Evolutionary conservation across 352 stramenopile species (phyloP).

Genomic region (Chrysophaeum taylorii): DNA sequence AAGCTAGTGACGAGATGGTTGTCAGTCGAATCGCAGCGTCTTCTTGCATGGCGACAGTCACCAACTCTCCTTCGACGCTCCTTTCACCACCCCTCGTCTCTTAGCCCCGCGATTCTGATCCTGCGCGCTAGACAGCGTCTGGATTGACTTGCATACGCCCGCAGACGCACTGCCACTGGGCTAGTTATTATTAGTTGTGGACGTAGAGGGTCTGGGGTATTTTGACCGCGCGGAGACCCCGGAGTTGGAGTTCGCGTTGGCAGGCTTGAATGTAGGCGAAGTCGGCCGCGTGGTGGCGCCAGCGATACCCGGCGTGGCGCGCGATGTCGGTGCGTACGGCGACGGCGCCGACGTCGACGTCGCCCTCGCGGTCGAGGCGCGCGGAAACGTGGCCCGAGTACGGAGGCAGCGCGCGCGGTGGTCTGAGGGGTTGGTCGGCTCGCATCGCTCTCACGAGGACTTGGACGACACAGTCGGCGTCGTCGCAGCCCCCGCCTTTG

Average conservation of each 20-base stretch:
- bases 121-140: too few species aligned
- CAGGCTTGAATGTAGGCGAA: conserved; percentile 7
- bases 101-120: too few species aligned
- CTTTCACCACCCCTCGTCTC: too few species aligned
- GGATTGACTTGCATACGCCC: too few species aligned
- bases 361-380: not conserved
- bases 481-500: conserved; percentile 1
- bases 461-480: not conserved
- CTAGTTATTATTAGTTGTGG: conserved; percentile 11
- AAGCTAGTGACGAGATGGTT: too few species aligned
- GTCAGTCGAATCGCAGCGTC: too few species aligned
- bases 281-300: conserved; percentile 11
- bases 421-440: not conserved
- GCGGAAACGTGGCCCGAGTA: conserved; percentile 9
- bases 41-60: too few species aligned
- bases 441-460: not conserved
- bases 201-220: conserved; percentile 10
- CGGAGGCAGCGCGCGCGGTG: not conserved
- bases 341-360: conserved; percentile 12
- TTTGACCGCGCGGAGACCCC: not conserved
- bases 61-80: too few species aligned
- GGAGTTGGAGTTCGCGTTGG: not conserved
- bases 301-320: not conserved
- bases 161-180: too few species aligned
- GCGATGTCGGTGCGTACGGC: conserved; percentile 6